Evolutionary conservation across 345 rosid species (phyloP).

Genomic region (Heritiera fomes): DNA sequence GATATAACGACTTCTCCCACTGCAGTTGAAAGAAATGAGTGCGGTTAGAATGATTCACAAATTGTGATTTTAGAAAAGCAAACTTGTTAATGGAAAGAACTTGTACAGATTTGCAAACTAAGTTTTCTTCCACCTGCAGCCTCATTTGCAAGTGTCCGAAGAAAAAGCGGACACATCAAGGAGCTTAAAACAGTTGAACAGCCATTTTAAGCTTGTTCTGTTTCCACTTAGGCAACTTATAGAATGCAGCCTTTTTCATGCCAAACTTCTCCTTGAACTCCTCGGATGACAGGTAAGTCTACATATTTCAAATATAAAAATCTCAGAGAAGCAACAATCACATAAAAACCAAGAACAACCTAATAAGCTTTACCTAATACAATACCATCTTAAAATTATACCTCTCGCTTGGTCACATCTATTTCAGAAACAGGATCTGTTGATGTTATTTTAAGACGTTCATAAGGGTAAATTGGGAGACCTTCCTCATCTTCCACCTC

Average conservation of each 20-base stretch:
- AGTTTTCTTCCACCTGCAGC: slow-evolving; percentile 43
- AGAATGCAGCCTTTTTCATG: slow-evolving; percentile 76
- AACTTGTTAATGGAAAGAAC: slow-evolving; percentile 13
- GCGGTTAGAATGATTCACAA: slow-evolving; percentile 14
- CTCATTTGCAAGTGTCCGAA: slow-evolving; percentile 30
- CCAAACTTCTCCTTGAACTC: slow-evolving; percentile 94
- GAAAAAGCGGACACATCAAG: slow-evolving; percentile 26
- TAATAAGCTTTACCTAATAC: not conserved
- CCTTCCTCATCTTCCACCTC: slow-evolving; percentile 97
- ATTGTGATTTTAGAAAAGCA: slow-evolving; percentile 7
- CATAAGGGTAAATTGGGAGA: slow-evolving; percentile 70
- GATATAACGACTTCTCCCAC: slow-evolving; percentile 33
- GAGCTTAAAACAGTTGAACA: slow-evolving; percentile 67
- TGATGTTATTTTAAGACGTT: slow-evolving; percentile 71
- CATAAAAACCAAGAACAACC: not conserved
- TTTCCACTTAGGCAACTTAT: slow-evolving; percentile 95
- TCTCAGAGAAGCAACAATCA: slow-evolving; percentile 6
- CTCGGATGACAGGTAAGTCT: slow-evolving; percentile 73
- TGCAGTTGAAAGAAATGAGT: slow-evolving; percentile 31
- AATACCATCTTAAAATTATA: slow-evolving; percentile 27
- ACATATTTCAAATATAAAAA: slow-evolving; percentile 26
- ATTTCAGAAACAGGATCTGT: slow-evolving; percentile 72
- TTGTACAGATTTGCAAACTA: slow-evolving; percentile 33
- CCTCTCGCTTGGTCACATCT: slow-evolving; percentile 97
- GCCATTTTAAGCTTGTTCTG: slow-evolving; percentile 98